Evolutionary conservation across 805 yeast species (phyloP), one percentile per base, ranked within the genome.

Genomic region (Cyberlindnera americana): DNA sequence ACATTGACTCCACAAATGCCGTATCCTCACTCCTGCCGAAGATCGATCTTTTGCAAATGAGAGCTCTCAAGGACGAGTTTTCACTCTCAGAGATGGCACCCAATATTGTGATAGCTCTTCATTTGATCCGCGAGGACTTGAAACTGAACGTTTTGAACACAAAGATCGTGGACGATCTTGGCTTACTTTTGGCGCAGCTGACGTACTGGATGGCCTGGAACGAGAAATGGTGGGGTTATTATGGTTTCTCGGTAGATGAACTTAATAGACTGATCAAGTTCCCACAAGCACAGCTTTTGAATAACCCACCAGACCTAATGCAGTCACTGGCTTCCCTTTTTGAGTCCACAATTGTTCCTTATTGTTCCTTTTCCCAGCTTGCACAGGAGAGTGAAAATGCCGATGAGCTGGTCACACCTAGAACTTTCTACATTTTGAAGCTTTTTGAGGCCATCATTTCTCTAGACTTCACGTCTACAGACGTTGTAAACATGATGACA

Each of bases 171-270:
- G 49, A 63, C 4, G 60, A 61, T 23, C 50, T 90, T 21, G 78
- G 83, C 0, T 19, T 62, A 1, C 57, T 89, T 17, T 58, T 89
- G n/a, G 65, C 80, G 0, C 83, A 81, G 48, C 55, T 85, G 12
- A 71, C 82, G 0, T 49, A 66, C 11, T 77, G 86, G 80, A 75
- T 82, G 77, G 79, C 84, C 6, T 85, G 95, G 95, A 74, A 81
- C 10, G 77, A 69, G 2, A 42, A 51, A 0, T 85, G 95, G 96
- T 56, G 62, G 17, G 50, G 60, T 1, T 79, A 77, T 49, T 87
- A 89, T 55, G 62, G 60, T 48, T 49, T 62, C 3, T 65, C 66
- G 6, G 38, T 35, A 1, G 38, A 35, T 1, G 23, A 30, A 3
- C 50, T 78, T 6, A 81, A 75, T 47, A 48, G 50, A 14, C 51